phyloP scores from a whole-genome alignment of 75 land plant genomes.

The Azolla pinnata region DNA sequence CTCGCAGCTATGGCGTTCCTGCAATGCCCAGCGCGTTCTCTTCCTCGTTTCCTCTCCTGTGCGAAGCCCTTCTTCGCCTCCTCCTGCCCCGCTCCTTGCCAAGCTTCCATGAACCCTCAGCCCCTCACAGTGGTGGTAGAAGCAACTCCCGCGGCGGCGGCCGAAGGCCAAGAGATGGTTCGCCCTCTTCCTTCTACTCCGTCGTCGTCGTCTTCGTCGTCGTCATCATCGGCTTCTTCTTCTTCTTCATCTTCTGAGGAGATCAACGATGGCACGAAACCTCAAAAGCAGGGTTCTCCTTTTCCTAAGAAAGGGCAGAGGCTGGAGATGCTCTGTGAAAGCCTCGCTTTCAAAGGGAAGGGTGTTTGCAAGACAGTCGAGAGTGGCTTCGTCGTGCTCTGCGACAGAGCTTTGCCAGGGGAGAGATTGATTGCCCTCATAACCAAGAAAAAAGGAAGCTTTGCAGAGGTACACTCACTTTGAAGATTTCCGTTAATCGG shows the following conservation, averaged over 20 bases:
- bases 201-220: not conserved
- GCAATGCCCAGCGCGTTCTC: not conserved
- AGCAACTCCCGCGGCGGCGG: too few species aligned
- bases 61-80: not conserved
- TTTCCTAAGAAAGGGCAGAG: constrained; percentile 66
- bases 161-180: too few species aligned
- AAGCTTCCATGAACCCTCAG: too few species aligned
- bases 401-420: constrained; percentile 87
- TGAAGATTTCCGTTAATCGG: too few species aligned
- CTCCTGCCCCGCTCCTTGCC: too few species aligned
- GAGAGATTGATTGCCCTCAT: constrained; percentile 86
- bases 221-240: not conserved
- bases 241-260: not conserved
- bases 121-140: too few species aligned
- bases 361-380: constrained; percentile 83
- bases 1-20: too few species aligned
- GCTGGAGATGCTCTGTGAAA: constrained; percentile 81
- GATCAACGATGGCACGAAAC: not conserved
- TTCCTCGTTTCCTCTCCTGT: not conserved
- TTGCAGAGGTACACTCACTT: constrained; percentile 96
- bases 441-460: constrained; percentile 52
- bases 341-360: constrained; percentile 80
- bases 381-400: constrained; percentile 75
- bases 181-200: too few species aligned
- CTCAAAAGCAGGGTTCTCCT: not conserved